Percentiles rank a stretch among this genome's conserved stretches.
Conservation (phyloP, 768 basidiomycete species). For the Agaricus sinodeliciosus region DNA sequence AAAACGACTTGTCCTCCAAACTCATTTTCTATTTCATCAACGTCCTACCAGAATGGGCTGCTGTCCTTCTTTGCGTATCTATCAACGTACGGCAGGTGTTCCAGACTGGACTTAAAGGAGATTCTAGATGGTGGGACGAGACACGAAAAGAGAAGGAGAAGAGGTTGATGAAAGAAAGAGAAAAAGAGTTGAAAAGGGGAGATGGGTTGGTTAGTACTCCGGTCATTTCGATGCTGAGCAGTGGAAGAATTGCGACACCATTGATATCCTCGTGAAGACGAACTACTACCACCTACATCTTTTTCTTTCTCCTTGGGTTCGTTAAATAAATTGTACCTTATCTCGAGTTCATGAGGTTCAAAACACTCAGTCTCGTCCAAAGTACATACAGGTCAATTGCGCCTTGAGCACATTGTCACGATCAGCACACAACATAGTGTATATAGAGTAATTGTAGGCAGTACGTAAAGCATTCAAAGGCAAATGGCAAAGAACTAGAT, state of each 20-base stretch:
- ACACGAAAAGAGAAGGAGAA: slow-evolving; percentile 17
- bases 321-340: too few species aligned
- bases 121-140: slow-evolving; percentile 18
- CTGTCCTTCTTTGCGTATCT: slow-evolving; percentile 14
- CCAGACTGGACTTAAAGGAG: slow-evolving; percentile 20
- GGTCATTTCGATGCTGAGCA: slow-evolving; percentile 2
- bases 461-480: too few species aligned
- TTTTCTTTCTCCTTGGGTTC: too few species aligned
- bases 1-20: slow-evolving; percentile 21
- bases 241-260: slow-evolving; percentile 5
- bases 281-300: too few species aligned
- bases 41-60: slow-evolving; percentile 27
- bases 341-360: too few species aligned
- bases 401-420: too few species aligned
- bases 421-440: too few species aligned
- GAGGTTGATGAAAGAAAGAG: slow-evolving; percentile 14
- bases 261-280: slow-evolving; percentile 1
- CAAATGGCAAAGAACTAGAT: too few species aligned
- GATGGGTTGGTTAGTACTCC: slow-evolving; percentile 3
- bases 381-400: too few species aligned
- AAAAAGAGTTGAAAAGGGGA: slow-evolving; percentile 13
- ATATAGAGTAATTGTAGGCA: too few species aligned
- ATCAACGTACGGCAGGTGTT: slow-evolving; percentile 23
- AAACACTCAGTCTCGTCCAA: too few species aligned
- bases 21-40: slow-evolving; percentile 26